Evolutionary conservation across 2,329 filamentous ascomycete species (phyloP).

Genomic region (Cryoendolithus antarcticus): DNA sequence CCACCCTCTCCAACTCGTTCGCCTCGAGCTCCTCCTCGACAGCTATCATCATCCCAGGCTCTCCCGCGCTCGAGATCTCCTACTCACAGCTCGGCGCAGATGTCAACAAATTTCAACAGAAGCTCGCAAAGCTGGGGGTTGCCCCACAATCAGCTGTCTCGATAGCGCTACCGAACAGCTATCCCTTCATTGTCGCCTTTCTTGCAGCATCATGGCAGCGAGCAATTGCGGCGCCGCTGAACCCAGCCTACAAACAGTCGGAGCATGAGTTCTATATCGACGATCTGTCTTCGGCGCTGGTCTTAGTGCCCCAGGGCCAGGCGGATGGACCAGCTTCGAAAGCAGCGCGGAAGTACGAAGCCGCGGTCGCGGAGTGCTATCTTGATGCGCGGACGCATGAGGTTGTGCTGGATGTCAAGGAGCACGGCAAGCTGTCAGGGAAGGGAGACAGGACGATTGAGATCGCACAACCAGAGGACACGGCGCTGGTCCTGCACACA

Average conservation of each 20-base stretch:
- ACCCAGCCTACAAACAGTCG: constrained; percentile 76
- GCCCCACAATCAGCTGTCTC: constrained; percentile 59
- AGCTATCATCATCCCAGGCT: constrained; percentile 63
- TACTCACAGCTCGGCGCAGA: constrained; percentile 57
- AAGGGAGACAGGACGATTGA: constrained; percentile 37
- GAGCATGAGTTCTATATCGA: constrained; percentile 91
- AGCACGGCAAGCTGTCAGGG: constrained; percentile 52
- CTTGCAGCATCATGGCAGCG: constrained; percentile 77
- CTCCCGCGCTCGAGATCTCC: constrained; percentile 53
- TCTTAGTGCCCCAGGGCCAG: constrained; percentile 60
- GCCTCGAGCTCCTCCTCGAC: constrained; percentile 37
- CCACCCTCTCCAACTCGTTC: constrained; percentile 48
- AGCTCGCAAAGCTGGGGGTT: constrained; percentile 65
- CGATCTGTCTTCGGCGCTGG: constrained; percentile 66
- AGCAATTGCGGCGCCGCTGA: constrained; percentile 72
- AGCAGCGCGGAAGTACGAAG: constrained; percentile 66
- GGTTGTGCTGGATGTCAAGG: constrained; percentile 67
- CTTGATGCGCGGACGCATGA: constrained; percentile 51
- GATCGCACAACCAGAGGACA: constrained; percentile 57
- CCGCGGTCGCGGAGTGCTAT: constrained; percentile 78
- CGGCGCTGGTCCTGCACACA: constrained; percentile 72
- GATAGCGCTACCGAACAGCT: constrained; percentile 72
- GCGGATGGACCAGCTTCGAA: constrained; percentile 59
- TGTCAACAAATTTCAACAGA: constrained; percentile 59
- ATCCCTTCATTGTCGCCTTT: constrained; percentile 80